A percentile compares a stretch with the other conserved stretches of the same genome.
Evolutionary conservation across 129 eudicot species (phyloP).

Genomic region (Helianthus annuus): DNA sequence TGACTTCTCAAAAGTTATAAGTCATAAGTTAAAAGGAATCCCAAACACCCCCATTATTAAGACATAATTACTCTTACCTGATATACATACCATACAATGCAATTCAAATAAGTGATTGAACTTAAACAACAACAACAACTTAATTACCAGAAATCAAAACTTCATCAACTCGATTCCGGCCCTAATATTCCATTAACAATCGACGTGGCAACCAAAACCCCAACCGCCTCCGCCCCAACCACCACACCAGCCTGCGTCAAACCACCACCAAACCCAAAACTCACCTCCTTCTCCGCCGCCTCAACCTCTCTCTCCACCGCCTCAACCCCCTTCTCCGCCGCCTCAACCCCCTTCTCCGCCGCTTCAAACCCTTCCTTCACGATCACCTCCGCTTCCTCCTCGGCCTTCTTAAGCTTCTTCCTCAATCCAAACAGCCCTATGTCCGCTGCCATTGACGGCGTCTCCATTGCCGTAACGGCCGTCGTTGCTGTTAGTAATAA

Average conservation of each 20-base stretch:
- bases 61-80: neutral
- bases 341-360: conserved; percentile 57
- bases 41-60: no score
- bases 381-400: conserved; percentile 71
- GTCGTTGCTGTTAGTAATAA: conserved; percentile 56
- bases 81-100: neutral
- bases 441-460: conserved; percentile 67
- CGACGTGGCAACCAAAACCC: conserved; percentile 67
- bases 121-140: conserved; percentile 3
- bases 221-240: conserved; percentile 77
- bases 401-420: conserved; percentile 68
- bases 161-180: conserved; percentile 43
- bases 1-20: no score
- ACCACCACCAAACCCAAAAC: conserved; percentile 65
- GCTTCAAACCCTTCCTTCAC: conserved; percentile 75
- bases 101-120: neutral
- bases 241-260: conserved; percentile 92
- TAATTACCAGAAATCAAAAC: conserved; percentile 4
- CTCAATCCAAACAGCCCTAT: conserved; percentile 82
- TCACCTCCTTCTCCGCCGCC: conserved; percentile 58
- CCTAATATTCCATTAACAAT: conserved; percentile 86
- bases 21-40: no score
- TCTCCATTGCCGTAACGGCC: conserved; percentile 48
- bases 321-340: conserved; percentile 54
- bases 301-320: conserved; percentile 53